Evolutionary conservation across 2,329 filamentous ascomycete genomes (phyloP).

Genomic region (Cytospora mali): DNA sequence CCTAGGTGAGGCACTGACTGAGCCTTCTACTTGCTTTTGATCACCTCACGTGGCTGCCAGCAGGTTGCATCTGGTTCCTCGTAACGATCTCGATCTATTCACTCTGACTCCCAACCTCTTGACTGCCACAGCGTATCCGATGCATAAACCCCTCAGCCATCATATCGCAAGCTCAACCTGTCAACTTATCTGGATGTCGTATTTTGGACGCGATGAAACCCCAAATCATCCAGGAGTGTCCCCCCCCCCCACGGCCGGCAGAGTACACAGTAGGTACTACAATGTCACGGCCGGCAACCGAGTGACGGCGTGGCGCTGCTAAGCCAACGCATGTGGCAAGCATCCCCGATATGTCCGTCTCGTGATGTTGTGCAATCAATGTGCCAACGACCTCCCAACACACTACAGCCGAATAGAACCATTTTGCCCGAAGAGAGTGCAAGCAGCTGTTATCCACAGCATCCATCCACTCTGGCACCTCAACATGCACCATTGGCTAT

Average conservation of each 20-base stretch:
- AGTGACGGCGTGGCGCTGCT: background rate
- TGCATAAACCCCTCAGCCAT: background rate
- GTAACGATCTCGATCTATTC: slow-evolving; percentile 11
- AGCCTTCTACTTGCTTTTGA: background rate
- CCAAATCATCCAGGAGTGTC: too few species aligned
- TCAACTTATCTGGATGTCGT: background rate
- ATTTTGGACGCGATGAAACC: background rate
- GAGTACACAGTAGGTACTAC: background rate
- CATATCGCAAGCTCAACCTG: background rate
- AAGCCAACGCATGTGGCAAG: background rate
- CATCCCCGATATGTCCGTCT: background rate
- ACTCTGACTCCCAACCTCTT: background rate
- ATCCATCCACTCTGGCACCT: background rate
- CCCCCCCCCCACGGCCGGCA: background rate
- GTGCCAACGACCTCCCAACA: background rate
- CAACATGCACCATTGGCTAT: too few species aligned
- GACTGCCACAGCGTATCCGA: background rate
- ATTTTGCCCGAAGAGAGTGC: background rate
- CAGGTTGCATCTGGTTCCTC: slow-evolving; percentile 5
- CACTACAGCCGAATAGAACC: background rate
- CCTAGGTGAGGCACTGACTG: too few species aligned
- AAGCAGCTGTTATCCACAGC: background rate
- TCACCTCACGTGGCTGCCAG: slow-evolving; percentile 14
- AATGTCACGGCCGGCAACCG: background rate
- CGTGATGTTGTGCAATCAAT: background rate